These are phyloP conservation scores for Leccinum fallax DNA, from an alignment of 1,284 basidiomycete genomes.

Conservation along the genomic window DNA sequence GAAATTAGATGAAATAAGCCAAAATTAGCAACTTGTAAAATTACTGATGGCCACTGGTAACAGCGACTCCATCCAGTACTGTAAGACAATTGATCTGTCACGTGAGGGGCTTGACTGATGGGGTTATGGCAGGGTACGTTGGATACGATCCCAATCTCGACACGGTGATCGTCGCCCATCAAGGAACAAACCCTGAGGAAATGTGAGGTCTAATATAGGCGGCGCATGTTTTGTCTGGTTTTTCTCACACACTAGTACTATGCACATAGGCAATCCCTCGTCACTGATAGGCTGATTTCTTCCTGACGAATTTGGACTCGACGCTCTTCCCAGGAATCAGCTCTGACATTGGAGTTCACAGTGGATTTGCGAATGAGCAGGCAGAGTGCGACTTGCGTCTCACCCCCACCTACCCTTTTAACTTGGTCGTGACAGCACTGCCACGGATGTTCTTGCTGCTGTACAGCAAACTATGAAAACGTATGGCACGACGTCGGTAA, in stretches of 20 bases:
- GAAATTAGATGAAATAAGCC: no score
- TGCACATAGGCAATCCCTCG: constrained; percentile 42
- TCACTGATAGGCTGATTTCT: constrained; percentile 56
- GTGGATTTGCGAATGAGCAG: constrained; percentile 58
- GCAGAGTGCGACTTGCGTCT: constrained; percentile 41
- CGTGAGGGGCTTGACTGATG: background rate
- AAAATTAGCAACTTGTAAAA: no score
- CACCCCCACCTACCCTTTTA: background rate
- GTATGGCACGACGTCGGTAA: constrained; percentile 46
- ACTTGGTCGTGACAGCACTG: constrained; percentile 43
- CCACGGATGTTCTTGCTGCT: constrained; percentile 49
- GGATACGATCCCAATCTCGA: constrained; percentile 38
- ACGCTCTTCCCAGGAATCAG: constrained; percentile 62
- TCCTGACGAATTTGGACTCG: constrained; percentile 41
- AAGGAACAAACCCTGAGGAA: constrained; percentile 38
- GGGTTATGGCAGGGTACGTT: constrained; percentile 38
- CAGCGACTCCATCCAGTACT: constrained; percentile 52
- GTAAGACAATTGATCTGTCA: constrained; percentile 30
- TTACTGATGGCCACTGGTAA: constrained; percentile 24
- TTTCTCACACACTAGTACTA: background rate
- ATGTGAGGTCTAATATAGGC: constrained; percentile 27
- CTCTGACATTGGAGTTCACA: constrained; percentile 52
- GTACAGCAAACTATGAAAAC: constrained; percentile 44
- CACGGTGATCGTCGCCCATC: constrained; percentile 41
- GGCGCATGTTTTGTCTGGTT: background rate